These are phyloP conservation scores for Acanthamoeba polyphaga DNA, from an alignment of 208 protist species.

Conservation along the genomic window DNA sequence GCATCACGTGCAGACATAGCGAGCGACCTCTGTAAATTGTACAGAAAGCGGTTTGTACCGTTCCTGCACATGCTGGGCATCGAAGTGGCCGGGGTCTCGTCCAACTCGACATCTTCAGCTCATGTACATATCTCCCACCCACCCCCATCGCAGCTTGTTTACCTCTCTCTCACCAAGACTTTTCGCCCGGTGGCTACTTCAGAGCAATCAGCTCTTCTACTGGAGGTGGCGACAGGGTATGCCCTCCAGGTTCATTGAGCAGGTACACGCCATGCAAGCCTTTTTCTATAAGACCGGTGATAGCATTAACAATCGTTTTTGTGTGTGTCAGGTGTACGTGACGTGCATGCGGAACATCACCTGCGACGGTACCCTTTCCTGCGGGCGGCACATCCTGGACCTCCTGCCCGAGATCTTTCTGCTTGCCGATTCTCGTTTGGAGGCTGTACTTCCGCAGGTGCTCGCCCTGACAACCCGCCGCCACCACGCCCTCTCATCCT, in stretches of 20 bases:
- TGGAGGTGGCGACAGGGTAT: constrained; percentile 48
- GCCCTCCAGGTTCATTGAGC: constrained; percentile 1
- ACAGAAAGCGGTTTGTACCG: constrained; percentile 49
- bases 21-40: constrained; percentile 54
- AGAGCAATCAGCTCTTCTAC: background rate
- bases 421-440: constrained; percentile 32
- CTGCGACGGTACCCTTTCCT: constrained; percentile 50
- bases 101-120: background rate
- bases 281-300: no score
- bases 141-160: no score
- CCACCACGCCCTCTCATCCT: background rate
- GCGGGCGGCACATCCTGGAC: constrained; percentile 28
- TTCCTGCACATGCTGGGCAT: constrained; percentile 75
- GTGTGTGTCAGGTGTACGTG: constrained; percentile 19
- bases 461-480: background rate
- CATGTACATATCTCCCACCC: background rate
- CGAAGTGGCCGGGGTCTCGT: background rate
- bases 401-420: constrained; percentile 71
- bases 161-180: background rate
- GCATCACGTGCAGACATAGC: constrained; percentile 22
- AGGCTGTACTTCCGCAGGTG: constrained; percentile 30
- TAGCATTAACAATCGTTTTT: no score
- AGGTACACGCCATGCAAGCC: background rate
- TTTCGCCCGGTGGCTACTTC: background rate
- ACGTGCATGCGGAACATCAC: constrained; percentile 69